A percentile compares a stretch with the other conserved stretches of the same genome.
Evolutionary conservation across 495 filamentous ascomycete species (phyloP).

Genomic region (Haplographium delicatum): DNA sequence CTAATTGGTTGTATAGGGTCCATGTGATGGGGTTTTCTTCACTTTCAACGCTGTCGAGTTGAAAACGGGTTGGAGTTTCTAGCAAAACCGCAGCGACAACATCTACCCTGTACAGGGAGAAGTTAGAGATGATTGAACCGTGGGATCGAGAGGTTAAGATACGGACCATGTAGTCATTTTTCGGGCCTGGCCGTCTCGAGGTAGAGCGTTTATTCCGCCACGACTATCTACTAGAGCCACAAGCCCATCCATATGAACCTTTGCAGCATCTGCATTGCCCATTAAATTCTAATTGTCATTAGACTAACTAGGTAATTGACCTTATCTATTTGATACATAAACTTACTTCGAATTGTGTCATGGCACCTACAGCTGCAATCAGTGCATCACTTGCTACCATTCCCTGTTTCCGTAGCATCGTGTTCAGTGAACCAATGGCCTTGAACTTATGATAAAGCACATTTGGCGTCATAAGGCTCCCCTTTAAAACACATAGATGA

Average conservation of each 20-base stretch:
- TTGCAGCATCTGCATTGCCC: not conserved
- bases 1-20: not conserved
- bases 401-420: not conserved
- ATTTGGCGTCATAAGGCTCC: not conserved
- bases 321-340: no score
- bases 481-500: not conserved
- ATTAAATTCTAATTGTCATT: constrained; percentile 1
- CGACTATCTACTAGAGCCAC: not conserved
- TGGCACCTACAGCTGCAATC: not conserved
- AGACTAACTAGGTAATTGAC: no score
- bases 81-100: not conserved
- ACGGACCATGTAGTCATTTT: not conserved
- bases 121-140: not conserved
- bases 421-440: constrained; percentile 1
- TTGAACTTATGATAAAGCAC: constrained; percentile 3
- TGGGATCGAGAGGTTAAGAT: no score
- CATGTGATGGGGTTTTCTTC: not conserved
- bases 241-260: constrained; percentile 6
- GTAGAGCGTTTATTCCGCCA: constrained; percentile 6
- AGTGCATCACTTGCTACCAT: not conserved
- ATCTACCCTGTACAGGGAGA: not conserved
- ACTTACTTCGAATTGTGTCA: constrained; percentile 3
- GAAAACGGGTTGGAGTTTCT: not conserved
- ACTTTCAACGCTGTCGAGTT: not conserved
- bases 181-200: not conserved